These are phyloP conservation scores for Beauveria sp. DNA, from an alignment of 2,329 filamentous ascomycete genomes.

Conservation along the genomic window DNA sequence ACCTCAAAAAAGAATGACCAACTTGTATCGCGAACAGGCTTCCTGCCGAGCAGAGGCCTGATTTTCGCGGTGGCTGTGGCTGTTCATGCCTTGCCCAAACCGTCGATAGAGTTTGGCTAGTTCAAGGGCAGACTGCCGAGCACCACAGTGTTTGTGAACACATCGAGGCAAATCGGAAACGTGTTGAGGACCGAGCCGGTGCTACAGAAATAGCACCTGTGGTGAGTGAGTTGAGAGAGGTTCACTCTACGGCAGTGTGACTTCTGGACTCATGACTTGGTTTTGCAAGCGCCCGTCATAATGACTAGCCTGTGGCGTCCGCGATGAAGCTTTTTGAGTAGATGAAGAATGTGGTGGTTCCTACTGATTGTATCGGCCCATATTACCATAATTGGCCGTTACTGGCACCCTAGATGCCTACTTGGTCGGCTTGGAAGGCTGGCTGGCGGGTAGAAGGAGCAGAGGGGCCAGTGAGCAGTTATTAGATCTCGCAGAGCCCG, in stretches of 20 bases:
- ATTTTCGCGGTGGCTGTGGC: neutral
- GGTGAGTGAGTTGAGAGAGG: neutral
- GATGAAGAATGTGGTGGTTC: neutral
- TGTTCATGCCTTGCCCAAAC: neutral
- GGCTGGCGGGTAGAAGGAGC: neutral
- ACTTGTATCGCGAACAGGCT: neutral
- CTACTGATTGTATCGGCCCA: neutral
- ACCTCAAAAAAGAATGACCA: neutral
- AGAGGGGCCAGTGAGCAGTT: neutral
- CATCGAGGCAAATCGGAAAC: neutral
- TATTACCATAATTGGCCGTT: neutral
- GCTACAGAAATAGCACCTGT: neutral
- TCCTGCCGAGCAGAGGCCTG: neutral
- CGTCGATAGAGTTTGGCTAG: conserved; percentile 5
- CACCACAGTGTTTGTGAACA: neutral
- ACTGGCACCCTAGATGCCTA: neutral
- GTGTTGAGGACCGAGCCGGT: conserved; percentile 5
- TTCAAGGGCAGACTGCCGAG: neutral
- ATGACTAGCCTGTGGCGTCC: neutral
- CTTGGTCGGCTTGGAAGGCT: neutral
- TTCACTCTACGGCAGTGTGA: neutral
- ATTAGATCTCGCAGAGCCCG: conserved; percentile 7
- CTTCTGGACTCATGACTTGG: neutral
- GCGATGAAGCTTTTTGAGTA: no score
- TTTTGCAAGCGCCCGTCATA: neutral